Evolutionary conservation across 2,329 filamentous ascomycete species (phyloP), one percentile per base, ranked within the genome.

Genomic region (Aureobasidium leucospermi): DNA sequence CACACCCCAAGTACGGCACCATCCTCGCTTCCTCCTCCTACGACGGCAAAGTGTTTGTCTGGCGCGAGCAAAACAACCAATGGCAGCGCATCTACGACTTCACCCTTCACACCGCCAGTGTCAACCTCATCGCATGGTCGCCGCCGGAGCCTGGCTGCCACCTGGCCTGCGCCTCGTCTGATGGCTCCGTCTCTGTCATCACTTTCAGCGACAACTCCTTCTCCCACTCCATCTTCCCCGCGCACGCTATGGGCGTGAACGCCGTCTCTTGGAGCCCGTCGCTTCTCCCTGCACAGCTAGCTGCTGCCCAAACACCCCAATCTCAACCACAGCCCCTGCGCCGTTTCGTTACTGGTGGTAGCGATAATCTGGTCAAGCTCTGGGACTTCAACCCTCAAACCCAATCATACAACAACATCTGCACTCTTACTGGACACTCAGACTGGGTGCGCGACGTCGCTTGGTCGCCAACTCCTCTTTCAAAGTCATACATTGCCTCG

Each of bases 371-470:
- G 61, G 84, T 99, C 71, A 96, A 95, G 81, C 85, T 99, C 65
- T 99, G 94, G 94, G 82, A 86, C 45, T 96, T 85, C 68, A 90
- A 88, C 74, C 77, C 75, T 34, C 74, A 71, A 38, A 67, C 66
- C 15, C 63, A 66, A 55, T 61, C 62, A 36, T 72, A 69, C 62
- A 67, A 70, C 63, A 70, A 70, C 62, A 67, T 85, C 70, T 76
- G 74, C 31, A 88, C 87, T 10, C 79, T 99, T 65, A 76, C 81
- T 1, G 94, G 94, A 63, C 94, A 99, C 76, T 83, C 85, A 6
- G 94, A 97, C 78, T 99, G 94, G 94, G 94, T 99, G 59, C 86
- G 94, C 64, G 94, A 99, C 73, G 94, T 99, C 11, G 90, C 93
- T 13, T 99, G 94, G 94, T 93, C 89, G 52, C 94, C 94, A 10